phyloP scores from a whole-genome alignment of 1,284 basidiomycete species.

The Coniferiporia sulphurascens region DNA sequence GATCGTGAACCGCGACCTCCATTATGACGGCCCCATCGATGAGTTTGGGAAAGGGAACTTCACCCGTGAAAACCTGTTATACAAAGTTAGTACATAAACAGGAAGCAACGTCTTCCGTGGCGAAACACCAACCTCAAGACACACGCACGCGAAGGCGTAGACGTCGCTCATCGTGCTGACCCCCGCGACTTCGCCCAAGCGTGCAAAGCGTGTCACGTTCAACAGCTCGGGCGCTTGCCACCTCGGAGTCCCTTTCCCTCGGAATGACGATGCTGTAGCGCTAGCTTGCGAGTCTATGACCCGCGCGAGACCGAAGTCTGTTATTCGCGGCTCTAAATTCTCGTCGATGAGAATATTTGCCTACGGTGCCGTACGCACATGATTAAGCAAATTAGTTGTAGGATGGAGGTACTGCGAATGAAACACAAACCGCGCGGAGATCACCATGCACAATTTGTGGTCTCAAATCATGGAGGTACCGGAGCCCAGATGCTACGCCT shows the following conservation, averaged over 20 bases:
- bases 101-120: not conserved
- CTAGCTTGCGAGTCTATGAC: conserved; percentile 1
- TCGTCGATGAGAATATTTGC: conserved; percentile 13
- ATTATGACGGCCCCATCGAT: conserved; percentile 4
- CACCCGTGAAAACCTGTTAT: conserved; percentile 9
- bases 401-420: not conserved
- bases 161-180: conserved; percentile 6
- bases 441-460: conserved; percentile 12
- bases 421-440: conserved; percentile 6
- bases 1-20: conserved; percentile 8
- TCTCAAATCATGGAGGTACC: conserved; percentile 5
- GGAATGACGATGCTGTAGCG: conserved; percentile 3
- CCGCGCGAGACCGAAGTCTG: conserved; percentile 12
- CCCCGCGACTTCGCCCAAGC: not conserved
- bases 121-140: conserved; percentile 6
- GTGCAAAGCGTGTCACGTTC: not conserved
- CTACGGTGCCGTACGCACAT: not conserved
- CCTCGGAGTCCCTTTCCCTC: conserved; percentile 2
- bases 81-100: not conserved
- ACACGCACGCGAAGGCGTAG: conserved; percentile 14
- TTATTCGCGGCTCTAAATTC: not conserved
- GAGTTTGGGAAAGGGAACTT: conserved; percentile 1
- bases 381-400: not conserved
- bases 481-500: conserved; percentile 7
- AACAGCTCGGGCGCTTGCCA: conserved; percentile 15